A percentile compares a stretch with the other conserved stretches of the same genome.
Conservation (phyloP, 2,329 filamentous ascomycete species). For the Botrytis cinerea region DNA sequence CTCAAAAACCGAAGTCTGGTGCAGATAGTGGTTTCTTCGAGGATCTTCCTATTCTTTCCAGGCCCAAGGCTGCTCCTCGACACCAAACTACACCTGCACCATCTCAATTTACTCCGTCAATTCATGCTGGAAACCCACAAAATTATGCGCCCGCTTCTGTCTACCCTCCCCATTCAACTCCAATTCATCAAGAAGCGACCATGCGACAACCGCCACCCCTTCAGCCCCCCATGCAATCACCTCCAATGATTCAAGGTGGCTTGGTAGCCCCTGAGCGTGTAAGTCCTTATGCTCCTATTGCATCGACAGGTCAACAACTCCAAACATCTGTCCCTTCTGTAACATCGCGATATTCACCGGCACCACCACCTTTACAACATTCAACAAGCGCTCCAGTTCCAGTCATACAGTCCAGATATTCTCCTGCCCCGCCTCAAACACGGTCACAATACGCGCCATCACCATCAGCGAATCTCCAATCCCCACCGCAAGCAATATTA, state of each 20-base stretch:
- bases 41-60: constrained; percentile 66
- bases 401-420: constrained; percentile 41
- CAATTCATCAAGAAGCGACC: constrained; percentile 15
- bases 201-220: constrained; percentile 25
- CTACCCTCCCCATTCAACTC: constrained; percentile 3
- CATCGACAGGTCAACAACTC: constrained; percentile 25
- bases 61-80: constrained; percentile 61
- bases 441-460: constrained; percentile 37
- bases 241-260: constrained; percentile 29
- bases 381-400: constrained; percentile 46
- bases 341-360: constrained; percentile 61
- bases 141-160: constrained; percentile 18
- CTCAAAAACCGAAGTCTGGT: constrained; percentile 41
- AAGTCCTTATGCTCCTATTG: constrained; percentile 40
- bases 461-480: constrained; percentile 31
- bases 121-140: constrained; percentile 22
- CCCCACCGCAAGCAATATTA: constrained; percentile 50
- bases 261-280: constrained; percentile 40
- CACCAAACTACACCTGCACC: constrained; percentile 42
- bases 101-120: constrained; percentile 30
- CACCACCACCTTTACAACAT: constrained; percentile 48
- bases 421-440: constrained; percentile 45
- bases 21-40: constrained; percentile 65
- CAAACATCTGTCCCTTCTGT: constrained; percentile 38
- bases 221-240: constrained; percentile 28